phyloP scores from a whole-genome alignment of 148 eudicot species.

The Dianthus caryophyllus region DNA sequence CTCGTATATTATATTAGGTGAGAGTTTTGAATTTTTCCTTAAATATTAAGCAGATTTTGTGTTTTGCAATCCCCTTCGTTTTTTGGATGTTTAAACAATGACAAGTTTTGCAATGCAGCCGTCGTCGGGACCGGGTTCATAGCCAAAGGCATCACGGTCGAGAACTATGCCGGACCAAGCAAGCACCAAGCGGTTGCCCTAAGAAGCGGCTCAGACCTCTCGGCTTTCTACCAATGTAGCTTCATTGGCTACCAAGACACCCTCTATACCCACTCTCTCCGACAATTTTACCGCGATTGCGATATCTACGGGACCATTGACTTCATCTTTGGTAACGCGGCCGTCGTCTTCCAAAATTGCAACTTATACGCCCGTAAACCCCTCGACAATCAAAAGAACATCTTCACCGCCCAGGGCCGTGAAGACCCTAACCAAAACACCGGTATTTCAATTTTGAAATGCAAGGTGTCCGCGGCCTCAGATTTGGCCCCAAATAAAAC shows the following conservation, averaged over 20 bases:
- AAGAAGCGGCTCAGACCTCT: slow-evolving; percentile 60
- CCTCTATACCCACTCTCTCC: slow-evolving; percentile 71
- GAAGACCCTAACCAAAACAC: slow-evolving; percentile 89
- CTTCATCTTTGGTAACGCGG: slow-evolving; percentile 91
- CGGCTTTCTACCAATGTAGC: slow-evolving; percentile 85
- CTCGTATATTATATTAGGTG: no score
- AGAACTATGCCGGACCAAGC: slow-evolving; percentile 75
- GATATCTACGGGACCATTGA: slow-evolving; percentile 87
- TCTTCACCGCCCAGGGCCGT: slow-evolving; percentile 89
- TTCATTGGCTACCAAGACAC: slow-evolving; percentile 90
- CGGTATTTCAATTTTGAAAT: slow-evolving; percentile 59
- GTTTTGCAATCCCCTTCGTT: no score
- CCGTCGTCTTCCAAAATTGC: slow-evolving; percentile 76
- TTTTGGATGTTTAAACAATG: no score
- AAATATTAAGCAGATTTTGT: no score
- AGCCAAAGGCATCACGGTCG: slow-evolving; percentile 80
- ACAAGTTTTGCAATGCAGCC: slow-evolving; percentile 53
- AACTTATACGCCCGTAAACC: slow-evolving; percentile 72
- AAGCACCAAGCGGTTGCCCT: slow-evolving; percentile 94
- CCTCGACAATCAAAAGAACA: slow-evolving; percentile 46
- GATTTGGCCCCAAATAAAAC: slow-evolving; percentile 55
- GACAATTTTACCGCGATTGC: slow-evolving; percentile 88
- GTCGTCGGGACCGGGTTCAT: slow-evolving; percentile 71
- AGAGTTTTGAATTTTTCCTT: no score
- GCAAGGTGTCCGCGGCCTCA: slow-evolving; percentile 60